Conservation (phyloP, 768 basidiomycete species). For the Fomitopsis serialis region DNA sequence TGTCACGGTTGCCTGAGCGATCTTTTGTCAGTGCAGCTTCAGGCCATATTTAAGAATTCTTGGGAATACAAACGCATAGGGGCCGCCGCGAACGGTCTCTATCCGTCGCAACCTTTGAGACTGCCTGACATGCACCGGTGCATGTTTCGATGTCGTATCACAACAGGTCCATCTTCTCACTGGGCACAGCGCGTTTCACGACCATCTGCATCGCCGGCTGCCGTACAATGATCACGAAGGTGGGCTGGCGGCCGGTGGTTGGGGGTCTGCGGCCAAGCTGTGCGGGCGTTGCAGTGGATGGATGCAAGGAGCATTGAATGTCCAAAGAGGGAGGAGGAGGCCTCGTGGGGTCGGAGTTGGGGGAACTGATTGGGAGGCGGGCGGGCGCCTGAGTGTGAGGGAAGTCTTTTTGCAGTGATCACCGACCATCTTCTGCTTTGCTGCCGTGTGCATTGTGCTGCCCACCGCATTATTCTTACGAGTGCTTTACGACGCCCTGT, state of each 20-base stretch:
- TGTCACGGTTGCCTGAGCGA: too few relatives aligned
- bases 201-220: neutral
- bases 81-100: too few relatives aligned
- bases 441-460: slow-evolving; percentile 1
- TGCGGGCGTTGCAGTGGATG: too few relatives aligned
- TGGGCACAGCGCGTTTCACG: neutral
- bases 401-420: slow-evolving; percentile 2
- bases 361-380: neutral
- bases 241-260: neutral
- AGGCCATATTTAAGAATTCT: too few relatives aligned
- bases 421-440: slow-evolving; percentile 10
- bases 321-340: too few relatives aligned
- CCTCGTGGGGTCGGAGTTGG: slow-evolving; percentile 1
- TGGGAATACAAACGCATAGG: too few relatives aligned
- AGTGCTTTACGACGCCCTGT: slow-evolving; percentile 19
- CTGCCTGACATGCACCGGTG: too few relatives aligned
- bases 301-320: neutral
- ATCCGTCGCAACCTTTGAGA: too few relatives aligned
- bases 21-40: too few relatives aligned
- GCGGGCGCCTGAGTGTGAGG: neutral
- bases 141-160: too few relatives aligned
- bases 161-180: too few relatives aligned
- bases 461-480: slow-evolving; percentile 14
- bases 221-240: neutral
- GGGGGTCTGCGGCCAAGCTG: too few relatives aligned